A percentile compares a stretch with the other conserved stretches of the same genome.
Evolutionary conservation across 2,329 filamentous ascomycete species (phyloP).

Genomic region (Gnomoniopsis sp.): DNA sequence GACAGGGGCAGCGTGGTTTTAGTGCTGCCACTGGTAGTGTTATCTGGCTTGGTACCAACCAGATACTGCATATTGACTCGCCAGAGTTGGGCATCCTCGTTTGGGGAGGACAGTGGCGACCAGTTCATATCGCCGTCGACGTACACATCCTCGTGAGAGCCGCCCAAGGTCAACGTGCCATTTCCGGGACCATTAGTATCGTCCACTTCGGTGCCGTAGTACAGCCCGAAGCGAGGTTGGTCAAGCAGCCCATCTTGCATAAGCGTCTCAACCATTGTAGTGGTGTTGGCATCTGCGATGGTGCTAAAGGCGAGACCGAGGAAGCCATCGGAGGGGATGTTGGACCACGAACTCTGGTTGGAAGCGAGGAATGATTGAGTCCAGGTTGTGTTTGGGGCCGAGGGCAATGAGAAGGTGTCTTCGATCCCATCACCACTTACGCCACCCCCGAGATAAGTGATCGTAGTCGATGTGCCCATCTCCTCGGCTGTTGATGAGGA

Average conservation of each 20-base stretch:
- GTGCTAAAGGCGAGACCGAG: slow-evolving; percentile 31
- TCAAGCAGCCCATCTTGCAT: slow-evolving; percentile 28
- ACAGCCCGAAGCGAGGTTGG: slow-evolving; percentile 29
- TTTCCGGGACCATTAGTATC: slow-evolving; percentile 21
- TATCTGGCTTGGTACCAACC: slow-evolving; percentile 14
- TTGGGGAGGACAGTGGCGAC: slow-evolving; percentile 17
- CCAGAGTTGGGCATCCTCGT: slow-evolving; percentile 30
- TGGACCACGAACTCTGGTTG: slow-evolving; percentile 27
- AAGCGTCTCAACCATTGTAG: slow-evolving; percentile 31
- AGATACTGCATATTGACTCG: slow-evolving; percentile 22
- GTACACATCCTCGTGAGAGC: slow-evolving; percentile 29
- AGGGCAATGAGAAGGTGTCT: slow-evolving; percentile 24
- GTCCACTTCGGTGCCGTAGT: slow-evolving; percentile 23
- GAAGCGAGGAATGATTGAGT: slow-evolving; percentile 28
- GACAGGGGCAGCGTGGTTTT: background rate
- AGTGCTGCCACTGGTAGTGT: slow-evolving; percentile 4
- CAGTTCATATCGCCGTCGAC: slow-evolving; percentile 22
- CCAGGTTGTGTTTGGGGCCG: slow-evolving; percentile 22
- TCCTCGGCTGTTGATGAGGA: slow-evolving; percentile 25
- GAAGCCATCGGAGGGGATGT: slow-evolving; percentile 31
- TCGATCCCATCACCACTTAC: slow-evolving; percentile 24
- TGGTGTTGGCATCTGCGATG: slow-evolving; percentile 27
- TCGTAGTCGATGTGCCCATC: slow-evolving; percentile 21
- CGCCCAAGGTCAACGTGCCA: slow-evolving; percentile 31
- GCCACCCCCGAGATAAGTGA: slow-evolving; percentile 30